Evolutionary conservation across 2,329 filamentous ascomycete genomes (phyloP), one percentile per base, ranked within the genome.

Genomic region (Ophiostoma perfectum): DNA sequence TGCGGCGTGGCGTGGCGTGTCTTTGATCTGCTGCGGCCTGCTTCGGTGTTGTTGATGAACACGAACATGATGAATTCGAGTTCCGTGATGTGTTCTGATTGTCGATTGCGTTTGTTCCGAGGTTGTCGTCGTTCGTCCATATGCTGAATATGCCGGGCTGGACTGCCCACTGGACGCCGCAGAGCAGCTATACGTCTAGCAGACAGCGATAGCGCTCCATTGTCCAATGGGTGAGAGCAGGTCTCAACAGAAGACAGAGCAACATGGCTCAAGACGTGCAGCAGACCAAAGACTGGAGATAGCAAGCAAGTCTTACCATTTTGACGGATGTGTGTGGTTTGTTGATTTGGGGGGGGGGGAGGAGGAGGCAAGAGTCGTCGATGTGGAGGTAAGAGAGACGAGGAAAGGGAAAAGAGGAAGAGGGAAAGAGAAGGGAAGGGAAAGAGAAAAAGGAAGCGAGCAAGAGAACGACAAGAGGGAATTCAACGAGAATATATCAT

Each of bases 281-380:
- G 60, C 60, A 63, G 44, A 65, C 65, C 63, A 64, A 45, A 44
- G 65, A 63, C 42, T 11, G 49, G 36, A 41, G 38, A 55, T 49
- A 14, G 38, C 47, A 68, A 42, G 16, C 62, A 45, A 64, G 64
- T 60, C 71, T 66, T 68, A 72, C 71, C 71, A 72, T 72, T 45
- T 55, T 71, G 66, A 67, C 67, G 67, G 65, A 66, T 65, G 52
- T 67, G 63, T 64, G 66, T 69, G 66, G 27, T 27, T 27, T 27
- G 27, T 69, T 66, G 64, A 62, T 39, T 49, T 60, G 44, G 38
- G 49, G 38, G 45, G 38, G 36, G 65, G 41, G 44, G 47, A 63
- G 65, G 47, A 49, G 18, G 39, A 49, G 9, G 49, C 18, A 27
- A 55, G 42, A 11, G 49, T 55, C 27, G 38, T 11, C 27, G 52